Conservation (phyloP, 139 green algal species). For the Chlamydomonas sphaeroides region DNA sequence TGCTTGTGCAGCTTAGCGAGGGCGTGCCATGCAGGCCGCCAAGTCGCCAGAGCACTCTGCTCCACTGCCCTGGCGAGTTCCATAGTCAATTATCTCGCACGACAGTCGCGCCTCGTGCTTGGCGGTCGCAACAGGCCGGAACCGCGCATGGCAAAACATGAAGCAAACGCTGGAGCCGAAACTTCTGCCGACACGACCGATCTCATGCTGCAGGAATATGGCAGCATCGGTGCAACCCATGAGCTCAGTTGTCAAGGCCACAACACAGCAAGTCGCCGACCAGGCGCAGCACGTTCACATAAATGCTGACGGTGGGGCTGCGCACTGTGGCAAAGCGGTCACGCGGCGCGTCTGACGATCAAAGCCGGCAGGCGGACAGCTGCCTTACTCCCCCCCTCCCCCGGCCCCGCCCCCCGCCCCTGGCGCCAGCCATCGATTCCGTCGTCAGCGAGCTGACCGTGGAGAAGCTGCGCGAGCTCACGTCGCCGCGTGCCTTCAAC, state of each 20-base stretch:
- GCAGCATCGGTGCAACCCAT: too few species aligned
- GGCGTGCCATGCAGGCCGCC: too few species aligned
- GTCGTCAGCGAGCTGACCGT: slow-evolving; percentile 17
- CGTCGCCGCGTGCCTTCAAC: slow-evolving; percentile 35
- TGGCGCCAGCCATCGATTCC: neutral
- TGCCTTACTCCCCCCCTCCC: neutral
- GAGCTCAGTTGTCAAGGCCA: neutral
- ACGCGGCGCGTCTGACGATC: too few species aligned
- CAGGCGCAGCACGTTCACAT: slow-evolving; percentile 35
- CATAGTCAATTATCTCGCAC: too few species aligned
- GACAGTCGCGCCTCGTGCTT: too few species aligned
- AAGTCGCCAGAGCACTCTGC: neutral
- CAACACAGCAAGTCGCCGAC: slow-evolving; percentile 3
- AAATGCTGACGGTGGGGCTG: slow-evolving; percentile 9
- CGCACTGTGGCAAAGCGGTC: neutral
- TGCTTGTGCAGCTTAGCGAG: too few species aligned
- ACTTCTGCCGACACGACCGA: too few species aligned
- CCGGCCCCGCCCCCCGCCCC: neutral
- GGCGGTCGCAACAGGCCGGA: too few species aligned
- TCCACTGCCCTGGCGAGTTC: neutral
- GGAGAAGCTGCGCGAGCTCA: neutral
- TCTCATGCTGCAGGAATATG: too few species aligned
- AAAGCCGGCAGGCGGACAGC: too few species aligned
- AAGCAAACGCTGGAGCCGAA: too few species aligned
- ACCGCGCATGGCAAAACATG: too few species aligned